These are phyloP conservation scores for Hypoxylon rickii DNA, from an alignment of 495 filamentous ascomycete species.

Conservation along the genomic window DNA sequence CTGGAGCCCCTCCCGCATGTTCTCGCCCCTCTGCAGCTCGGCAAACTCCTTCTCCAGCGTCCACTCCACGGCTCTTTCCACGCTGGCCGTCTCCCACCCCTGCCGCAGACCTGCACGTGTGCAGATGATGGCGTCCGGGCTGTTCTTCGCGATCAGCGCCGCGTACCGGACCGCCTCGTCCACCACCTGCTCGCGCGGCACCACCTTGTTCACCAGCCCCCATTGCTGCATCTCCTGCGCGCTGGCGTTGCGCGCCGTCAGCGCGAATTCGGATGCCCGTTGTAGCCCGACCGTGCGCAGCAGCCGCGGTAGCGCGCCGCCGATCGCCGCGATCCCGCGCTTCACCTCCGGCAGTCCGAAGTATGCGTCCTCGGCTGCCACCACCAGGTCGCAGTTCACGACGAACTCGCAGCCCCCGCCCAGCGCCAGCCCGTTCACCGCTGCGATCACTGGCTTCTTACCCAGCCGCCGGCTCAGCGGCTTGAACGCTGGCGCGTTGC, in stretches of 20 bases:
- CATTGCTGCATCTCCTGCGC: constrained; percentile 68
- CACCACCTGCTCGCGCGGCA: constrained; percentile 53
- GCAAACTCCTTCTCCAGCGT: constrained; percentile 59
- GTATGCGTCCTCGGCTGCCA: constrained; percentile 60
- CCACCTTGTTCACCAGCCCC: constrained; percentile 77
- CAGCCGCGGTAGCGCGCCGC: constrained; percentile 75
- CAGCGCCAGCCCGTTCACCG: constrained; percentile 75
- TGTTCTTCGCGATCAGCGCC: constrained; percentile 60
- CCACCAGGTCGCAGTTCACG: constrained; percentile 73
- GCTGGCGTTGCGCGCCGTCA: constrained; percentile 65
- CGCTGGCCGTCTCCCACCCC: constrained; percentile 64
- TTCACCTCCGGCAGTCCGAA: constrained; percentile 77
- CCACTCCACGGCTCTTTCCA: constrained; percentile 64
- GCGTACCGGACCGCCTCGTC: constrained; percentile 59
- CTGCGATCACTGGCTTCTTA: constrained; percentile 76
- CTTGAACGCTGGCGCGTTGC: constrained; percentile 60
- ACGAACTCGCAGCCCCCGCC: constrained; percentile 81
- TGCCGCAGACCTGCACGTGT: constrained; percentile 67
- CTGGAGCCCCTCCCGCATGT: constrained; percentile 43
- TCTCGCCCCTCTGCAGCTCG: constrained; percentile 44
- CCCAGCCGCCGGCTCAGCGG: constrained; percentile 54
- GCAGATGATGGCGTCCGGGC: constrained; percentile 75
- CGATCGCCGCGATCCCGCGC: constrained; percentile 72
- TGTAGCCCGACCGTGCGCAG: constrained; percentile 68
- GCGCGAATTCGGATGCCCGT: constrained; percentile 74